Evolutionary conservation across 345 rosid genomes (phyloP), one percentile per base, ranked within the genome.

Genomic region (Iberis pinnata): DNA sequence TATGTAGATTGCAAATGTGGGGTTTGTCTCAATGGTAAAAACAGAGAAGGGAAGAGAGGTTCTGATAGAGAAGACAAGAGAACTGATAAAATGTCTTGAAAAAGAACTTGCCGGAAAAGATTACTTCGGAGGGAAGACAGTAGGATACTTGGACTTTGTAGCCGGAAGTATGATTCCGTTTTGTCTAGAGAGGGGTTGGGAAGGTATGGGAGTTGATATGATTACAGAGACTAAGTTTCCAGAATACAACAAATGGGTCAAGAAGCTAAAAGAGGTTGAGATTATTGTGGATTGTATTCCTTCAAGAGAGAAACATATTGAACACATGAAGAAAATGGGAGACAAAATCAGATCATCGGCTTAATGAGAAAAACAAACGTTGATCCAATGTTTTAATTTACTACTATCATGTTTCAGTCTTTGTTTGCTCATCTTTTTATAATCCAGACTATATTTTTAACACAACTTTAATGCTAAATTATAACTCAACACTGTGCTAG

Each of bases 71-170:
- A 27, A 65, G 39, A 25, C 59, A 22, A 31, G 18, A 8, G 27
- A 31, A 12, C 24, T 51, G 44, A 2, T 70, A 14, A 52, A 43
- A 19, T 3, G 9, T 18, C 58, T 70, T 2, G 75, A 69, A 43
- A 49, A 53, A 4, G 60, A 58, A 38, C 60, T 66, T 2, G 57
- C 48, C 17, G 52, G 62, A 20, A 61, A 65, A 48, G 43, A 60
- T 16, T 70, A 54, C 32, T 69, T 73, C 1, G 72, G 69, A 1
- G 74, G 74, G 2, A 53, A 64, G 24, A 57, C 37, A 0, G 4
- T 22, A 3, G 25, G 25, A 22, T 22, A 2, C 25, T 22, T 22
- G 25, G 25, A 22, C 25, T 22, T 22, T 46, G 41, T 62, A 0
- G 78, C 51, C 0, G 65, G 43, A n/a, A 60, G 29, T n/a, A 9